A percentile compares a stretch with the other conserved stretches of the same genome.
Evolutionary conservation across 1,284 basidiomycete genomes (phyloP).

Genomic region (Boletus semigastroideus): DNA sequence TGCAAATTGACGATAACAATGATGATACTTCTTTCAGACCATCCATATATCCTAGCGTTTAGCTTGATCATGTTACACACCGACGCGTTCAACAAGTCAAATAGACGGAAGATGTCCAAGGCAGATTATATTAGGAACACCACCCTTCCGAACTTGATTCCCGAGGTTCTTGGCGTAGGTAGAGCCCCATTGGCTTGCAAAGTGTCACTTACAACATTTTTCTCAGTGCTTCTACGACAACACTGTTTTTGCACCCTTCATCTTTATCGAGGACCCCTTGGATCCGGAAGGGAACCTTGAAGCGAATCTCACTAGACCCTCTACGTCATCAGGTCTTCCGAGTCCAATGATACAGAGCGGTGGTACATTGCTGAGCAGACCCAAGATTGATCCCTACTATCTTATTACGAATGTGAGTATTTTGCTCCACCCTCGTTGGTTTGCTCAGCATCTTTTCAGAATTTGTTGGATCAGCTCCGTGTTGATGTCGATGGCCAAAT

Average conservation of each 20-base stretch:
- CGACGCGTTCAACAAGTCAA: constrained; percentile 96
- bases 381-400: constrained; percentile 89
- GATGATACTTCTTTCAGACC: constrained; percentile 53
- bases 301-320: constrained; percentile 39
- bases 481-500: constrained; percentile 70
- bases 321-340: constrained; percentile 38
- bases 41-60: constrained; percentile 96
- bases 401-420: constrained; percentile 76
- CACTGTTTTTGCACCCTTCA: constrained; percentile 91
- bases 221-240: constrained; percentile 93
- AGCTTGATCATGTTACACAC: constrained; percentile 99
- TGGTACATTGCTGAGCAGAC: constrained; percentile 49
- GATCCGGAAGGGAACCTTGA: constrained; percentile 66
- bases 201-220: constrained; percentile 1
- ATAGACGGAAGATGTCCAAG: constrained; percentile 97
- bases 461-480: constrained; percentile 71
- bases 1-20: background rate
- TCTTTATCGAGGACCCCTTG: constrained; percentile 89
- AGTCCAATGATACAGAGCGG: constrained; percentile 38
- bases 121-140: constrained; percentile 92
- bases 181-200: constrained; percentile 7
- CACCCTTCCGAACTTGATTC: constrained; percentile 78
- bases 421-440: background rate
- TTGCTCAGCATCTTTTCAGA: constrained; percentile 39
- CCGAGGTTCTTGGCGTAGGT: constrained; percentile 81